Percentiles rank a stretch among this genome's conserved stretches.
Evolutionary conservation across 306 rosid genomes (phyloP).

Genomic region (Corylus americana): DNA sequence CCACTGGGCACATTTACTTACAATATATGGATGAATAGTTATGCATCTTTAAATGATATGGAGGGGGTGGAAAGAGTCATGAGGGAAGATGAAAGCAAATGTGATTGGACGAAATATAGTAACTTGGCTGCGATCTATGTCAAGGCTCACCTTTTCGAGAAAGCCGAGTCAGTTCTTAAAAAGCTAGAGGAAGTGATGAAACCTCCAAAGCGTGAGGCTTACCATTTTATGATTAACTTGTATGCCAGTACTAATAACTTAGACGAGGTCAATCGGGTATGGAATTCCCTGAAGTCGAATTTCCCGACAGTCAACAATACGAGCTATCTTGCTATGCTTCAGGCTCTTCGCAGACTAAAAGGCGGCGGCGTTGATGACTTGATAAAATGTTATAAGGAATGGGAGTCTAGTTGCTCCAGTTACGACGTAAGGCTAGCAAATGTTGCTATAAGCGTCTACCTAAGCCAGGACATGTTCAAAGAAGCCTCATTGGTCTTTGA

Average conservation of each 20-base stretch:
- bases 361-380: conserved; percentile 51
- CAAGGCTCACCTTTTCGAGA: conserved; percentile 57
- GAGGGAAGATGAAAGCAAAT: conserved; percentile 25
- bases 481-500: conserved; percentile 60
- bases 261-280: conserved; percentile 60
- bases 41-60: conserved; percentile 43
- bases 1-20: conserved; percentile 37
- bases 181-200: conserved; percentile 46
- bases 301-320: conserved; percentile 46
- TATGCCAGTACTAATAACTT: conserved; percentile 63
- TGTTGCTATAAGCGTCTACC: conserved; percentile 50
- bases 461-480: conserved; percentile 49
- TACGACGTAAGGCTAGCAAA: conserved; percentile 59
- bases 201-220: conserved; percentile 46
- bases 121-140: conserved; percentile 72
- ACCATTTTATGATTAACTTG: conserved; percentile 63
- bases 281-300: conserved; percentile 55
- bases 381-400: conserved; percentile 55
- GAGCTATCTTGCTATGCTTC: conserved; percentile 72
- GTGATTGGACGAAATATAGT: conserved; percentile 66
- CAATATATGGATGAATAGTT: conserved; percentile 77
- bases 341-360: conserved; percentile 61
- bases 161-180: conserved; percentile 60
- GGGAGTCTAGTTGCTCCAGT: conserved; percentile 57
- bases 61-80: conserved; percentile 49